phyloP scores from a whole-genome alignment of 75 land plant species.

The Pseudotsuga menziesii region DNA sequence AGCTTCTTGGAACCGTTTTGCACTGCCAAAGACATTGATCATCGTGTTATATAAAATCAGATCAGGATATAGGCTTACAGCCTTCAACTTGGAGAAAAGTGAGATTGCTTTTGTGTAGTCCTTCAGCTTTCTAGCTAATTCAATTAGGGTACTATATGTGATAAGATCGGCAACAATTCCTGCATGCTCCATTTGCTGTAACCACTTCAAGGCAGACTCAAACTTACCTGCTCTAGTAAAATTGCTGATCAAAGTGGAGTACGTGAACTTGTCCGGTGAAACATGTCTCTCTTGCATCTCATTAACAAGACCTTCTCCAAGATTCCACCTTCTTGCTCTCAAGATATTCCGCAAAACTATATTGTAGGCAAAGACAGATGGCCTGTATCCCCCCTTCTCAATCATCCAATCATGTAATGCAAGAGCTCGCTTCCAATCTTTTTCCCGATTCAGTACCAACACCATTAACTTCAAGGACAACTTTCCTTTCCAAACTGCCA shows the following conservation, averaged over 20 bases:
- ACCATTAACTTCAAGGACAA: constrained; percentile 84
- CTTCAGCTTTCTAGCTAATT: constrained; percentile 61
- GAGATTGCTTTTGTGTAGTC: constrained; percentile 83
- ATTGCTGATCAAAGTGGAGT: constrained; percentile 76
- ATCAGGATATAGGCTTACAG: constrained; percentile 63
- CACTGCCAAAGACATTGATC: constrained; percentile 82
- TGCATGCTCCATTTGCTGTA: constrained; percentile 78
- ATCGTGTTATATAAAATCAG: constrained; percentile 79
- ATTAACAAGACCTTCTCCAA: constrained; percentile 79
- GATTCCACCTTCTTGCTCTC: constrained; percentile 57
- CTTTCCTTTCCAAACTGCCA: constrained; percentile 47
- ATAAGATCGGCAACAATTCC: constrained; percentile 72
- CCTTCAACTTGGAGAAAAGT: constrained; percentile 65
- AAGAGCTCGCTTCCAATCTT: constrained; percentile 78
- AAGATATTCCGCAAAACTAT: constrained; percentile 73
- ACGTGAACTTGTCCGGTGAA: constrained; percentile 80
- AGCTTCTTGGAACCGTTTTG: constrained; percentile 73
- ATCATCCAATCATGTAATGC: constrained; percentile 99
- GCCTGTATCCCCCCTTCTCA: constrained; percentile 56
- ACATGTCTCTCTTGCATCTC: constrained; percentile 73
- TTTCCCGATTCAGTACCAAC: constrained; percentile 60
- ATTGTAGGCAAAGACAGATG: constrained; percentile 84
- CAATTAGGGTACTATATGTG: constrained; percentile 81
- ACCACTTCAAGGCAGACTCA: constrained; percentile 70
- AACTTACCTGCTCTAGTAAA: constrained; percentile 73